Base-by-base conservation (phyloP, 192 early-diverging fungal species). In the Umbelopsis vinacea region DNA sequence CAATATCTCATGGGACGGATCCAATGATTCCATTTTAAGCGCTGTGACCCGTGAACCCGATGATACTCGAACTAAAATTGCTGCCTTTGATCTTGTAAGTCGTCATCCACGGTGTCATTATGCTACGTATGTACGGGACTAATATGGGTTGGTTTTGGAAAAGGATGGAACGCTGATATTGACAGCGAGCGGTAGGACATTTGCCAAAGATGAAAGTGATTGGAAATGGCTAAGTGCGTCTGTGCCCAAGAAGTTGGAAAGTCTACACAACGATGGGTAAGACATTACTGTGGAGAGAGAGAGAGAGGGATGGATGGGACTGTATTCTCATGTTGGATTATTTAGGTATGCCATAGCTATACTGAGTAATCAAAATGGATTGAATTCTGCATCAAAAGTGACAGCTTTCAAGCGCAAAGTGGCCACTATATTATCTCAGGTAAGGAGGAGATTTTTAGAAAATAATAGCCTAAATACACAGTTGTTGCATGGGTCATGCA, bases 121-220 rank as follows among this genome's bases (percentile, higher is more conserved):
- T 37, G 19, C 14, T 47, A 7, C 6, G n/a, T 19, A 26, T 0
- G 11, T 35, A n/a, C n/a, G 5, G 22, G 52, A 15, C 46, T 19
- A 60, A 70, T 21, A 6, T 66, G 7, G 1, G 12, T 14, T 7
- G 26, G 45, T 23, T n/a, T n/a, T n/a, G n/a, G n/a, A 66, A 19
- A 50, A 89, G 78, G 96, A 98, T 81, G 75, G 73, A 9, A 97
- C 95, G 4, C 75, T 97, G n/a, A 87, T 94, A 26, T 68, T 53
- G 7, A 85, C 88, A 19, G 89, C 89, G 46, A 89, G 93, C 24
- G 85, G 75, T 23, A 80, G 86, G 60, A 80, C 78, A 14, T 86
- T 81, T 73, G 77, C 94, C 14, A 92, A 92, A 72, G 77, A 89
- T 57, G 81, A 83, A 6, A 77, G 91, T 67, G 97, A 97, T 82